Base-by-base conservation (phyloP, 176 grass and related monocot genomes). In the Otatea glauca region DNA sequence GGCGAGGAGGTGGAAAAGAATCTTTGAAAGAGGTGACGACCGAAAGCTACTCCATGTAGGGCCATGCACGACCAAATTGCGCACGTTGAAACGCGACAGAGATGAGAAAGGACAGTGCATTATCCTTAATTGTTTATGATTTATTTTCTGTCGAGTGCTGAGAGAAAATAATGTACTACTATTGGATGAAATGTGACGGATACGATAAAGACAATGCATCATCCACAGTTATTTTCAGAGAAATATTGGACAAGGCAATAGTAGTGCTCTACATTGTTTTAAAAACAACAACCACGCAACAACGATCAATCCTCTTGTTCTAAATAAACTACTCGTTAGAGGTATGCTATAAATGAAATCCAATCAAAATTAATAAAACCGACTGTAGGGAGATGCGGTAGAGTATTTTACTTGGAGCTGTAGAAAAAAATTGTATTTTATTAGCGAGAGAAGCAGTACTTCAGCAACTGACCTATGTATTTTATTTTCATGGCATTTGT, bases 11-110 rank as follows among this genome's bases (percentile, higher is more conserved):
- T 4, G 62, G 9, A 50, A 80, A 69, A 84, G 76, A 84, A 85
- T 85, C 82, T 75, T 74, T 29, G 4, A 45, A 29, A 67, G 77
- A 23, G 61, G 78, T 6, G 77, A 48, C 18, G 83, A 21, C 73
- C 58, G 66, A 86, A 90, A 90, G 88, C 37, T 24, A 72, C 54
- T 48, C 4, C 7, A 21, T n/a, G 88, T 82, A 86, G n/a, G 84
- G 84, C 67, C 88, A 78, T 34, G 65, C 65, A 65, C 88, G 49
- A 74, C 74, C 79, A n/a, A 49, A 50, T 78, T 34, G 62, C 79
- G 84, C 88, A 83, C 88, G 88, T 86, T 83, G 59, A 59, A 78
- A 64, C 72, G 54, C 66, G 25, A 68, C 66, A 74, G 29, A 37
- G 75, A 61, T 11, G 14, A 77, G 83, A 86, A 61, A 85, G 68